phyloP scores from a whole-genome alignment of 192 early-diverging fungal genomes.

The Backusella australiensis region DNA sequence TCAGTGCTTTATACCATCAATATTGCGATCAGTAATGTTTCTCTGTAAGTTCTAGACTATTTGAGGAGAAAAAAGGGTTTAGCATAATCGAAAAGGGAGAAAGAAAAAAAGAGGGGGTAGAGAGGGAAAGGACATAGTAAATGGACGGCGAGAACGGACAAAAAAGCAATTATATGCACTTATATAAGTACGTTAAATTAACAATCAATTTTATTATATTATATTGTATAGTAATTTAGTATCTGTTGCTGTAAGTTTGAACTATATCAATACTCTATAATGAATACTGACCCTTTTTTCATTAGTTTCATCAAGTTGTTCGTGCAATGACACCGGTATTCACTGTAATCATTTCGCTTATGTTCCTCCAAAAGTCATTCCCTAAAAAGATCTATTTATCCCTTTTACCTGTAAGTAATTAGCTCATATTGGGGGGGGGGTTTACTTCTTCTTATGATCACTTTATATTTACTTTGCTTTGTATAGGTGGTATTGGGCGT shows the following conservation, averaged over 20 bases:
- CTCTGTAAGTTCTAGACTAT: slow-evolving; percentile 42
- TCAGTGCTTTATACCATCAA: slow-evolving; percentile 74
- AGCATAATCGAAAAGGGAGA: background rate
- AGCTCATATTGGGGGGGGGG: background rate
- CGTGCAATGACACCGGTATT: slow-evolving; percentile 69
- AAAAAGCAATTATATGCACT: slow-evolving; percentile 10
- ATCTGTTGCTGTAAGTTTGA: slow-evolving; percentile 15
- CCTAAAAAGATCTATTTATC: slow-evolving; percentile 41
- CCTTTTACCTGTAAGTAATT: slow-evolving; percentile 45
- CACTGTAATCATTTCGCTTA: slow-evolving; percentile 49
- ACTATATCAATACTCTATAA: background rate
- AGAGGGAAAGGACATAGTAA: background rate
- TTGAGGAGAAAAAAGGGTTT: background rate
- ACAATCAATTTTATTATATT: background rate
- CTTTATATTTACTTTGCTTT: slow-evolving; percentile 2
- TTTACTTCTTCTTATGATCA: background rate
- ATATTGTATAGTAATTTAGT: slow-evolving; percentile 8
- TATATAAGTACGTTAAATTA: slow-evolving; percentile 1
- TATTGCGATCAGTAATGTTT: slow-evolving; percentile 70
- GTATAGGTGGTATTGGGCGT: slow-evolving; percentile 59
- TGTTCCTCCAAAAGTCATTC: slow-evolving; percentile 36
- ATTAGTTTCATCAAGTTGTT: slow-evolving; percentile 68
- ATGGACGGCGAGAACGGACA: background rate
- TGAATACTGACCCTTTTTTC: background rate
- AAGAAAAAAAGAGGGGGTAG: background rate